A percentile compares a stretch with the other conserved stretches of the same genome.
Evolutionary conservation across 345 rosid species (phyloP).

Genomic region (Eucalyptus curtisii): DNA sequence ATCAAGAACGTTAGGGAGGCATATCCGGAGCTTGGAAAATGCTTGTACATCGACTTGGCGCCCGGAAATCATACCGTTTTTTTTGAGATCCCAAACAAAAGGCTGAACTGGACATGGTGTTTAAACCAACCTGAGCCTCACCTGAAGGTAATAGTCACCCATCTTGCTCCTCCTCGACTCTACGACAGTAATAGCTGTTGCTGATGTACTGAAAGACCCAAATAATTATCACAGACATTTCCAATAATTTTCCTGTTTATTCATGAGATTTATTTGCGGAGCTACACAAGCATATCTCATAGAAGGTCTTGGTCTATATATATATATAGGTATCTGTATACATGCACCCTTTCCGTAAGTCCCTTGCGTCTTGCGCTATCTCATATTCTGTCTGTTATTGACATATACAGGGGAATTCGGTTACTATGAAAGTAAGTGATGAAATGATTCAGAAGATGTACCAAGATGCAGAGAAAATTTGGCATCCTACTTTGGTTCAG

Average conservation of each 20-base stretch:
- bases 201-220: not conserved
- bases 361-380: not conserved
- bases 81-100: constrained; percentile 42
- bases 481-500: constrained; percentile 50
- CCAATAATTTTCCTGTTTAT: not conserved
- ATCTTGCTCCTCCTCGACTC: not conserved
- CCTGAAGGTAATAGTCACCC: constrained; percentile 22
- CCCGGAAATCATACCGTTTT: constrained; percentile 31
- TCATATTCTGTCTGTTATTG: not conserved
- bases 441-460: constrained; percentile 47
- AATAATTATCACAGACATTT: not conserved
- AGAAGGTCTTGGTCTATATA: not conserved
- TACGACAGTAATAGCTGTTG: not conserved
- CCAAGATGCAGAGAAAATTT: constrained; percentile 41
- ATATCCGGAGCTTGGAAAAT: constrained; percentile 54
- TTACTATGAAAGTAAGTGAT: constrained; percentile 36
- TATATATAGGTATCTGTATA: not conserved
- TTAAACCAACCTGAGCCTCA: constrained; percentile 59
- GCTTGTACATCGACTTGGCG: constrained; percentile 44
- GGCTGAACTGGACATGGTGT: constrained; percentile 72
- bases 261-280: not conserved
- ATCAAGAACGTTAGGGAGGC: constrained; percentile 17
- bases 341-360: not conserved
- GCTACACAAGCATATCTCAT: not conserved
- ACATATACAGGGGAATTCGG: constrained; percentile 36